Evolutionary conservation across 164 flowering plant genomes (phyloP).

Genomic region (Taxillus chinensis): DNA sequence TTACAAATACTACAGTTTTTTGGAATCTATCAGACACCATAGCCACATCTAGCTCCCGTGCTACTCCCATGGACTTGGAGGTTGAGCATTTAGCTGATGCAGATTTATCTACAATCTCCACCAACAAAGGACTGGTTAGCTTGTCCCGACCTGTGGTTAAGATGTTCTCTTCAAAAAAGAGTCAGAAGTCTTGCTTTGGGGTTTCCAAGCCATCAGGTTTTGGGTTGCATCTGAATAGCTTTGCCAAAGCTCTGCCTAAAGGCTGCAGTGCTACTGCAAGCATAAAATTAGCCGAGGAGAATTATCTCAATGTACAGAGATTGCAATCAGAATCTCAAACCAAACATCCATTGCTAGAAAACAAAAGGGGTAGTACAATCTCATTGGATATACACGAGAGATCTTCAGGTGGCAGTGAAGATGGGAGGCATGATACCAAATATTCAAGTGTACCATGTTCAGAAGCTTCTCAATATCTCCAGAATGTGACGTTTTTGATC

Average conservation of each 20-base stretch:
- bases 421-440: slow-evolving; percentile 14
- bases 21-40: slow-evolving; percentile 3
- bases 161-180: slow-evolving; percentile 5
- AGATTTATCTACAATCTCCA: slow-evolving; percentile 14
- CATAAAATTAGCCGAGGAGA: slow-evolving; percentile 13
- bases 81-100: slow-evolving; percentile 8
- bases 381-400: slow-evolving; percentile 9
- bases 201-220: slow-evolving; percentile 43
- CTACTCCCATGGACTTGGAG: slow-evolving; percentile 13
- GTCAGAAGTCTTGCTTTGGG: slow-evolving; percentile 15
- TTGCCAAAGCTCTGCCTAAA: slow-evolving; percentile 24
- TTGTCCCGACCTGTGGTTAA: slow-evolving; percentile 12
- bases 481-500: slow-evolving; percentile 7
- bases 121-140: slow-evolving; percentile 5
- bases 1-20: background rate
- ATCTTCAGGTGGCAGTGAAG: slow-evolving; percentile 13
- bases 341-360: slow-evolving; percentile 11
- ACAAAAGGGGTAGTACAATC: slow-evolving; percentile 11
- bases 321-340: slow-evolving; percentile 10
- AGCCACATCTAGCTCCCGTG: slow-evolving; percentile 10
- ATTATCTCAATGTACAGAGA: slow-evolving; percentile 9
- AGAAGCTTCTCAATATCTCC: slow-evolving; percentile 16
- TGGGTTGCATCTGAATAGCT: slow-evolving; percentile 63
- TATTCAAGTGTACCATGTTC: slow-evolving; percentile 12
- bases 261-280: slow-evolving; percentile 15